A percentile compares a stretch with the other conserved stretches of the same genome.
Evolutionary conservation across 2,329 filamentous ascomycete genomes (phyloP).

Genomic region (Coniochaeta hoffmannii): DNA sequence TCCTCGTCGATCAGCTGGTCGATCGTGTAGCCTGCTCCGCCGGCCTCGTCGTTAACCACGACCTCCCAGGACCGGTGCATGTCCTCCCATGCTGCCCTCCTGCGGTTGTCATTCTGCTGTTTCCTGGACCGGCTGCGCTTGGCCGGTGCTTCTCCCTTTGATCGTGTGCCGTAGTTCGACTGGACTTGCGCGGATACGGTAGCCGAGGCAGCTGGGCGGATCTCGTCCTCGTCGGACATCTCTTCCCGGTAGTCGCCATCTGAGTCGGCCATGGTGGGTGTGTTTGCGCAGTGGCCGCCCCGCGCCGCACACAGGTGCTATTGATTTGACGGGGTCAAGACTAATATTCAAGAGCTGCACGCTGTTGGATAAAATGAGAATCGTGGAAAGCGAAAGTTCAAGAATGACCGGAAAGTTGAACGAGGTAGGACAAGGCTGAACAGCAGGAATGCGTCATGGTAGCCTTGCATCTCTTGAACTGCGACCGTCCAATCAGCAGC

Average conservation of each 20-base stretch:
- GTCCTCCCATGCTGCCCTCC: conserved; percentile 56
- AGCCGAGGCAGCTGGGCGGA: neutral
- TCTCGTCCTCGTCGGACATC: conserved; percentile 54
- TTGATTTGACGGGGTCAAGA: neutral
- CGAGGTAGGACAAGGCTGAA: neutral
- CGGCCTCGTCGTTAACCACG: conserved; percentile 69
- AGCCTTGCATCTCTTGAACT: neutral
- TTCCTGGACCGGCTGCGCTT: conserved; percentile 12
- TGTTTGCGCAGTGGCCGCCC: neutral
- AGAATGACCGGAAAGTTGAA: neutral
- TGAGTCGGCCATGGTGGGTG: conserved; percentile 56
- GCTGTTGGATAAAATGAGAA: neutral
- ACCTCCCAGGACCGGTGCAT: conserved; percentile 65
- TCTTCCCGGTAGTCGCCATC: conserved; percentile 64
- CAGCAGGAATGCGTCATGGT: neutral
- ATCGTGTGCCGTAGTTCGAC: conserved; percentile 20
- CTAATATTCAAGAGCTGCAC: neutral
- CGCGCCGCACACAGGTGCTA: neutral
- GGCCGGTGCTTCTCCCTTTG: conserved; percentile 12
- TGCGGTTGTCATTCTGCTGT: conserved; percentile 15
- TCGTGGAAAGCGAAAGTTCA: neutral
- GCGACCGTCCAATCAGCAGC: neutral
- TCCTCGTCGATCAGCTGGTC: conserved; percentile 72
- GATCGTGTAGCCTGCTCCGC: conserved; percentile 50
- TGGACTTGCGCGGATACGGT: conserved; percentile 12